Evolutionary conservation across 495 filamentous ascomycete species (phyloP).

Genomic region (Neurospora sp.): DNA sequence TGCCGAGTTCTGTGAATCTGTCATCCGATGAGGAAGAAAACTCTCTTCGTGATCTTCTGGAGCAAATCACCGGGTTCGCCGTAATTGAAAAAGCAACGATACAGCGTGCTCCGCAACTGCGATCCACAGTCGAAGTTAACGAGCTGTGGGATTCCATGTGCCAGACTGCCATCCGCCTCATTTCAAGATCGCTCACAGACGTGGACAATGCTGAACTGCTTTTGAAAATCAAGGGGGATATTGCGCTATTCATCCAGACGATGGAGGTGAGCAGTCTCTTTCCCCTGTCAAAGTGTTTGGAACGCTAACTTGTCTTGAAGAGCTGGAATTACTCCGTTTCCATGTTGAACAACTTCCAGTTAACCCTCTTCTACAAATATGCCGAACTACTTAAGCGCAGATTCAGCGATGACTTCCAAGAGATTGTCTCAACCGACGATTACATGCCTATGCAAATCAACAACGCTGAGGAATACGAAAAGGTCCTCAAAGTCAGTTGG

Average conservation of each 20-base stretch:
- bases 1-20: conserved; percentile 63
- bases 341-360: conserved; percentile 67
- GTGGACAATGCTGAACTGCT: conserved; percentile 77
- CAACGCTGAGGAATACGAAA: conserved; percentile 82
- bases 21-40: conserved; percentile 59
- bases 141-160: conserved; percentile 99
- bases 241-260: conserved; percentile 93
- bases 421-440: conserved; percentile 94
- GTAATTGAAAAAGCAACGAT: conserved; percentile 94
- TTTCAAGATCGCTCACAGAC: conserved; percentile 61
- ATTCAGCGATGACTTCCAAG: conserved; percentile 88
- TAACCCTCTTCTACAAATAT: conserved; percentile 86
- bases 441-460: conserved; percentile 99
- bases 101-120: conserved; percentile 68
- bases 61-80: conserved; percentile 91
- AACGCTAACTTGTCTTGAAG: conserved; percentile 31
- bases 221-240: conserved; percentile 80
- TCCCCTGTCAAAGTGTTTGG: not conserved
- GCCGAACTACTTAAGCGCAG: conserved; percentile 80
- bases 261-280: conserved; percentile 59
- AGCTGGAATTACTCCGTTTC: conserved; percentile 83
- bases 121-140: conserved; percentile 84
- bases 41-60: conserved; percentile 73
- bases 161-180: conserved; percentile 69
- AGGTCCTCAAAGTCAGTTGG: conserved; percentile 90